Conservation (phyloP, 805 yeast genomes). For the Candida orba region DNA sequence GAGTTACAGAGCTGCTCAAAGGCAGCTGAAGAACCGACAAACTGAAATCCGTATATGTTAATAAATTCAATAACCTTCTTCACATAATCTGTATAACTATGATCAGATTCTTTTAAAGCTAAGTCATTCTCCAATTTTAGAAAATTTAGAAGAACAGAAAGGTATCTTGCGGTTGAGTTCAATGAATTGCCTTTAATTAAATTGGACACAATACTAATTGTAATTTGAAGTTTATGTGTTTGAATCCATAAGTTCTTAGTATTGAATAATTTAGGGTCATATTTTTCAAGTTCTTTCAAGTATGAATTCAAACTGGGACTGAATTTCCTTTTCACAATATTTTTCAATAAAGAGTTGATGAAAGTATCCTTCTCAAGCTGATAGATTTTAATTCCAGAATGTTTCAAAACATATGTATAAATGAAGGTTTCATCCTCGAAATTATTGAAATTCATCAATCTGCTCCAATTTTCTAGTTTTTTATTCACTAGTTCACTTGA, state of each 20-base stretch:
- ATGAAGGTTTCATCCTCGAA: slow-evolving; percentile 19
- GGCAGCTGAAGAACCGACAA: slow-evolving; percentile 8
- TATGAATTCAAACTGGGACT: slow-evolving; percentile 13
- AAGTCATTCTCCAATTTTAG: slow-evolving; percentile 12
- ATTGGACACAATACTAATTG: slow-evolving; percentile 11
- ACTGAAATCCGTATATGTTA: slow-evolving; percentile 11
- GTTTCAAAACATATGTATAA: slow-evolving; percentile 14
- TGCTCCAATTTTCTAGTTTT: slow-evolving; percentile 20
- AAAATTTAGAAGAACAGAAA: slow-evolving; percentile 12
- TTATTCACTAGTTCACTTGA: slow-evolving; percentile 11
- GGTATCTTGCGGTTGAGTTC: slow-evolving; percentile 7
- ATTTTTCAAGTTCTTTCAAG: slow-evolving; percentile 13
- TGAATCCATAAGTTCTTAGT: slow-evolving; percentile 13
- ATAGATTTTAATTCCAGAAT: slow-evolving; percentile 12
- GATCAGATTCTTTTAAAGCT: slow-evolving; percentile 1
- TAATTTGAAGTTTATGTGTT: slow-evolving; percentile 16
- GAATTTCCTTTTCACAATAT: slow-evolving; percentile 8
- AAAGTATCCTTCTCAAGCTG: slow-evolving; percentile 14
- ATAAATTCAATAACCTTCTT: slow-evolving; percentile 15
- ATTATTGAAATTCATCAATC: slow-evolving; percentile 15
- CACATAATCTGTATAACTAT: slow-evolving; percentile 8
- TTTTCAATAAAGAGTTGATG: slow-evolving; percentile 11
- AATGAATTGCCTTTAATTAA: slow-evolving; percentile 10
- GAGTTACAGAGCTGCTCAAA: slow-evolving; percentile 10
- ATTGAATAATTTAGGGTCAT: slow-evolving; percentile 12